Evolutionary conservation across 148 eudicot genomes (phyloP), one percentile per base, ranked within the genome.

Genomic region (Agrostemma githago): DNA sequence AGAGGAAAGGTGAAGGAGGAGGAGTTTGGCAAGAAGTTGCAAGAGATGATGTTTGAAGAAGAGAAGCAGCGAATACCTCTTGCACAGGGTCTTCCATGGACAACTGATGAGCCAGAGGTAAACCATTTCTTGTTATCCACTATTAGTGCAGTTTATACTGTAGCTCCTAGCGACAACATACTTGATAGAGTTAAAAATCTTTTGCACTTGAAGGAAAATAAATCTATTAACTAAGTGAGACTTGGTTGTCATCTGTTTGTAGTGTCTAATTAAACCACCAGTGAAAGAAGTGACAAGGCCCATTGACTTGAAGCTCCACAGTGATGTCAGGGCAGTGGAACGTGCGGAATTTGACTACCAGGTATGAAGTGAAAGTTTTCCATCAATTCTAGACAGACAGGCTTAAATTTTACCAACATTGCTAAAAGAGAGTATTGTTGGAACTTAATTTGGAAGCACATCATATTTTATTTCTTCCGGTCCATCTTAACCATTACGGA

Each of bases 71-170:
- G 93, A 73, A 82, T 91, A 78, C 96, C 95, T 40, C 76, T 91
- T 74, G 98, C 98, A 8, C 98, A 88, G 85, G 93, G 96, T 73
- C 93, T 94, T 74, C 98, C 98, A 17, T 88, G 91, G 93, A 94
- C 97, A 62, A 94, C 97, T 41, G 98, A 91, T 75, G 90, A 89
- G 70, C 97, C 98, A 40, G 89, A 94, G 96, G 98, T 94, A 59
- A 81, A 78, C 17, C 15, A 34, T 58, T 68, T 8, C 34, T 1
- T n/a, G 34, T 19, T 10, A 51, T 51, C 56, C 56, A 51, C 56
- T 12, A 43, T 42, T 14, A 8, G 17, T 41, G 57, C 16, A 20
- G 38, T 19, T 20, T 21, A 46, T 43, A 17, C 57, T 11, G 20
- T 12, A 68, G 56, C 17, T 44, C 39, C 57, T 68, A 44, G 3